Conservation (phyloP, 192 early-diverging fungal species). For the Umbelopsis isabellina region DNA sequence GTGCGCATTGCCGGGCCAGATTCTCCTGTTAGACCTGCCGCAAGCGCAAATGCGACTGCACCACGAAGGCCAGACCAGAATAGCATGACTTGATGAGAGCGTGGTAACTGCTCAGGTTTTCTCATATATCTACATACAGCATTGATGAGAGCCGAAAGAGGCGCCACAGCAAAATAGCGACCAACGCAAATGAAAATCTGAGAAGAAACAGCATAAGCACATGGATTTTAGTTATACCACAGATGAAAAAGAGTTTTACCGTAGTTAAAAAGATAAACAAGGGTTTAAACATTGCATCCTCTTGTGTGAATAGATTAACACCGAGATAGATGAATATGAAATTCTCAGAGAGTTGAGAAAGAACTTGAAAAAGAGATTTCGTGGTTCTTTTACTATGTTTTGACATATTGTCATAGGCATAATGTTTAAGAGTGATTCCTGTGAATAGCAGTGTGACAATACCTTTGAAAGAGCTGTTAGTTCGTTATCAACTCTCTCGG, state of each 20-base stretch:
- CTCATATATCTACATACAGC: constrained; percentile 55
- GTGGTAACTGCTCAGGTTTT: constrained; percentile 53
- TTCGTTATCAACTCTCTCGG: background rate
- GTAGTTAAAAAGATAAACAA: constrained; percentile 77
- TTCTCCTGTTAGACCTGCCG: constrained; percentile 75
- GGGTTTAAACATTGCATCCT: constrained; percentile 71
- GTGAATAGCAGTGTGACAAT: constrained; percentile 95
- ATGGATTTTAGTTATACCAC: background rate
- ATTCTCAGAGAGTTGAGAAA: constrained; percentile 92
- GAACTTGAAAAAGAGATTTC: constrained; percentile 90
- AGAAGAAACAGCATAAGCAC: background rate
- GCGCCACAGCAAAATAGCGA: constrained; percentile 85
- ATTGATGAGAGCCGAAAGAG: constrained; percentile 85
- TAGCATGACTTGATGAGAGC: constrained; percentile 88
- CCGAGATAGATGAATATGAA: constrained; percentile 98
- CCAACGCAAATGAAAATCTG: constrained; percentile 84
- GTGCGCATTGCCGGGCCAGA: constrained; percentile 77
- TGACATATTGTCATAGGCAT: constrained; percentile 91
- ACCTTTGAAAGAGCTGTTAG: constrained; percentile 31
- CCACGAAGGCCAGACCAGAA: constrained; percentile 97
- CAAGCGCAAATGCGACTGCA: constrained; percentile 94
- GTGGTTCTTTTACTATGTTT: constrained; percentile 76
- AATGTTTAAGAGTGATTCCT: constrained; percentile 91
- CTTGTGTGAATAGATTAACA: constrained; percentile 86
- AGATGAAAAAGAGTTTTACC: constrained; percentile 39